Evolutionary conservation across 2,329 filamentous ascomycete species (phyloP).

Genomic region (Dactylellina parvicollis): DNA sequence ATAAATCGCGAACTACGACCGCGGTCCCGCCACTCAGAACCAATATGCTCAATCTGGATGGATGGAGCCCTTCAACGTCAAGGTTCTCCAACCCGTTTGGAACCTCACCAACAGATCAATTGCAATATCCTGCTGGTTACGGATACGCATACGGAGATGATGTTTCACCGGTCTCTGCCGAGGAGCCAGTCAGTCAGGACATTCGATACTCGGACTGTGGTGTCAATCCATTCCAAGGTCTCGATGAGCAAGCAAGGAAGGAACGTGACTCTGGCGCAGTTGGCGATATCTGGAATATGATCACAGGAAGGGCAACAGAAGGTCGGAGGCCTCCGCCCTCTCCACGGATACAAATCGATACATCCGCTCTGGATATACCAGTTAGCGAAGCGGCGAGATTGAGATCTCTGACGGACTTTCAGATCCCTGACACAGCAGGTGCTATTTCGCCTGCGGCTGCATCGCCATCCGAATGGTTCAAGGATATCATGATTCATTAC

Average conservation of each 20-base stretch:
- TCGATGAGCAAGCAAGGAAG: slow-evolving; percentile 38
- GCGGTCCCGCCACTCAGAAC: slow-evolving; percentile 24
- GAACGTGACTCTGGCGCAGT: slow-evolving; percentile 44
- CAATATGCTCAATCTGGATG: slow-evolving; percentile 42
- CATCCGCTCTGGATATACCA: slow-evolving; percentile 25
- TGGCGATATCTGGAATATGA: slow-evolving; percentile 50
- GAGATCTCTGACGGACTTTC: slow-evolving; percentile 14
- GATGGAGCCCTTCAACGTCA: slow-evolving; percentile 42
- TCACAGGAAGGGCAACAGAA: slow-evolving; percentile 26
- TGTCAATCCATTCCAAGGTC: slow-evolving; percentile 48
- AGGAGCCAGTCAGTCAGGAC: slow-evolving; percentile 25
- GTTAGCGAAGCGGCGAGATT: not conserved
- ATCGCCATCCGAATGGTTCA: slow-evolving; percentile 46
- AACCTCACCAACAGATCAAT: slow-evolving; percentile 15
- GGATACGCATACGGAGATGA: slow-evolving; percentile 8
- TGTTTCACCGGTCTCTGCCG: slow-evolving; percentile 17
- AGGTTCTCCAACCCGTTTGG: slow-evolving; percentile 42
- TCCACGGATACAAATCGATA: slow-evolving; percentile 35
- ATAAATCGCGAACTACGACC: slow-evolving; percentile 11
- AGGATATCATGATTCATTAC: slow-evolving; percentile 38
- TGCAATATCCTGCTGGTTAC: slow-evolving; percentile 20
- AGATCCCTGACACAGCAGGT: slow-evolving; percentile 18
- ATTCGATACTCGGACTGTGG: slow-evolving; percentile 53
- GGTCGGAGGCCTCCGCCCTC: slow-evolving; percentile 14
- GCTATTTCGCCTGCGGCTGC: slow-evolving; percentile 1